phyloP scores from a whole-genome alignment of 495 filamentous ascomycete species.

The Sordaria brevicollis region DNA sequence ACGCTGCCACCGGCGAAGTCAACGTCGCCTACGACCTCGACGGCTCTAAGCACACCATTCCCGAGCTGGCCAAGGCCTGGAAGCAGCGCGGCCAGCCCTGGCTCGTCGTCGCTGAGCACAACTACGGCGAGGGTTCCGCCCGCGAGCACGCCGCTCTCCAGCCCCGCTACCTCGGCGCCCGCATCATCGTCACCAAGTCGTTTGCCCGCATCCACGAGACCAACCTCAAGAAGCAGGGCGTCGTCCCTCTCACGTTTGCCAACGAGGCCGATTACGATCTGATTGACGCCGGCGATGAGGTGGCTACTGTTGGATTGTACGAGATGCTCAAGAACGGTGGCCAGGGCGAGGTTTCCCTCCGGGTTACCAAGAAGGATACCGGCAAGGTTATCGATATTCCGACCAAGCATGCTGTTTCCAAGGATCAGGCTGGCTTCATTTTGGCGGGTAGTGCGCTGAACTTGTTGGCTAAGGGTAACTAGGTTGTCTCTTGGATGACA shows the following conservation, averaged over 20 bases:
- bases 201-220: conserved; percentile 98
- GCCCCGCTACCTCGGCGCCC: conserved; percentile 81
- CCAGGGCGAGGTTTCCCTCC: conserved; percentile 61
- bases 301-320: conserved; percentile 70
- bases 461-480: conserved; percentile 50
- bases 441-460: conserved; percentile 92
- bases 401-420: conserved; percentile 69
- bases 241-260: conserved; percentile 83
- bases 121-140: conserved; percentile 95
- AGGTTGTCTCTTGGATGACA: neutral
- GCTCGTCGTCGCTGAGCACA: conserved; percentile 93
- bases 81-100: conserved; percentile 58
- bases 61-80: conserved; percentile 78
- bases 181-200: conserved; percentile 78
- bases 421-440: conserved; percentile 83
- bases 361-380: conserved; percentile 48
- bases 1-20: conserved; percentile 82
- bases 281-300: conserved; percentile 70
- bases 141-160: conserved; percentile 96
- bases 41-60: conserved; percentile 57
- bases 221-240: conserved; percentile 97
- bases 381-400: conserved; percentile 51
- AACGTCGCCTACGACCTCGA: conserved; percentile 82
- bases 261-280: conserved; percentile 79
- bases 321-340: conserved; percentile 72